Evolutionary conservation across 495 filamentous ascomycete species (phyloP).

Genomic region (Penicillium canescens): DNA sequence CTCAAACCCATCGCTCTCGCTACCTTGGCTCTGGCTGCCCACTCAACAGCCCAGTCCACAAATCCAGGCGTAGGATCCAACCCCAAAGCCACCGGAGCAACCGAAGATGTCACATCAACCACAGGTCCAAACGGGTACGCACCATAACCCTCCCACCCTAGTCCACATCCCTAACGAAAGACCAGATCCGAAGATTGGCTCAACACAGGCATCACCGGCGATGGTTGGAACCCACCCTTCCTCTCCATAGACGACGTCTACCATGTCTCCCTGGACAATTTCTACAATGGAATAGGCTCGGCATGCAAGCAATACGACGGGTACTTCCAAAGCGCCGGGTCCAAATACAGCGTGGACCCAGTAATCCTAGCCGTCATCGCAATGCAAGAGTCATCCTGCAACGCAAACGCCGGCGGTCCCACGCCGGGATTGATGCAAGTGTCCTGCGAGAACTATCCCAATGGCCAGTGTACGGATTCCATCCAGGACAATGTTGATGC

Average conservation of each 20-base stretch:
- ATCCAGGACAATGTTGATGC: slow-evolving; percentile 37
- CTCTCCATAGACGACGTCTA: slow-evolving; percentile 27
- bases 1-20: slow-evolving; percentile 11
- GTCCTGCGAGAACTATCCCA: slow-evolving; percentile 35
- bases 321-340: slow-evolving; percentile 32
- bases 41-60: slow-evolving; percentile 20
- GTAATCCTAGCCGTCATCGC: slow-evolving; percentile 35
- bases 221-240: slow-evolving; percentile 34
- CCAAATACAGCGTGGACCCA: slow-evolving; percentile 30
- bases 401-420: slow-evolving; percentile 29
- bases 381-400: slow-evolving; percentile 40
- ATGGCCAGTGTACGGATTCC: slow-evolving; percentile 30
- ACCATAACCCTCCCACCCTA: background rate
- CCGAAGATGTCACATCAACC: slow-evolving; percentile 24
- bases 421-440: slow-evolving; percentile 41
- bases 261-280: slow-evolving; percentile 26
- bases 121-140: slow-evolving; percentile 31
- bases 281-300: slow-evolving; percentile 25
- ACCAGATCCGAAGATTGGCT: slow-evolving; percentile 36
- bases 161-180: background rate
- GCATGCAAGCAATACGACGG: slow-evolving; percentile 30
- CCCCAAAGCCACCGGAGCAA: slow-evolving; percentile 30
- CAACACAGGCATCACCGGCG: slow-evolving; percentile 28
- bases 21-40: slow-evolving; percentile 8
- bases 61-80: slow-evolving; percentile 29